Evolutionary conservation across 2,329 filamentous ascomycete species (phyloP).

Genomic region (Penicillium sp.): DNA sequence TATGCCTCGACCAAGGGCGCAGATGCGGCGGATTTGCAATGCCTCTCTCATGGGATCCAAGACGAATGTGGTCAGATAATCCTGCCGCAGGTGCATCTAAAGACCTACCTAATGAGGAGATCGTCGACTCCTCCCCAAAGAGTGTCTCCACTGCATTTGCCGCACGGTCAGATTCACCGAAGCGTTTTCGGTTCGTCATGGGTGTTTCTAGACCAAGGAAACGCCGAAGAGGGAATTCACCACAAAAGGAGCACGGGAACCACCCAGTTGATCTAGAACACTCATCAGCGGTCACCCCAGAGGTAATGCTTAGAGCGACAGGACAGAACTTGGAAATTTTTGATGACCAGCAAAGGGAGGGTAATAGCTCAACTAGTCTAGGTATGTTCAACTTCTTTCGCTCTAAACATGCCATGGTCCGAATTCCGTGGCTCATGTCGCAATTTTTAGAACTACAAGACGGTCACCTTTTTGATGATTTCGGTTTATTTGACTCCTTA

Average conservation of each 20-base stretch:
- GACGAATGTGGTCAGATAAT: constrained; percentile 7
- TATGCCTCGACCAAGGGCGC: constrained; percentile 18
- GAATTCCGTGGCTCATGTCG: background rate
- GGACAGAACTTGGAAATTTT: background rate
- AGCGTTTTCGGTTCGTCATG: background rate
- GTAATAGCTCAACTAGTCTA: background rate
- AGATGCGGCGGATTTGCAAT: constrained; percentile 16
- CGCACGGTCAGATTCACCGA: background rate
- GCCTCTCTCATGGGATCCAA: constrained; percentile 16
- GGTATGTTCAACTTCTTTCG: background rate
- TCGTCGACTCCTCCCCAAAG: background rate
- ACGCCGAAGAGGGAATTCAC: background rate
- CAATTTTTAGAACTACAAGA: background rate
- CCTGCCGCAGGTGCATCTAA: background rate
- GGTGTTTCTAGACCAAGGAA: background rate
- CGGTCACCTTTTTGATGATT: background rate
- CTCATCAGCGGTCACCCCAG: background rate
- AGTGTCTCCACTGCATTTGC: background rate
- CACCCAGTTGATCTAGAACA: background rate
- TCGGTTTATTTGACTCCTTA: background rate
- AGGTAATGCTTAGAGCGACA: background rate
- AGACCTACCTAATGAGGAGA: background rate
- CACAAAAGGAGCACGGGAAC: background rate
- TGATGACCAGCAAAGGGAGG: background rate
- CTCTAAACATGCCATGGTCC: background rate